These are phyloP conservation scores for Plasmodium ovale DNA, from an alignment of 169 alveolate species.

Conservation along the genomic window DNA sequence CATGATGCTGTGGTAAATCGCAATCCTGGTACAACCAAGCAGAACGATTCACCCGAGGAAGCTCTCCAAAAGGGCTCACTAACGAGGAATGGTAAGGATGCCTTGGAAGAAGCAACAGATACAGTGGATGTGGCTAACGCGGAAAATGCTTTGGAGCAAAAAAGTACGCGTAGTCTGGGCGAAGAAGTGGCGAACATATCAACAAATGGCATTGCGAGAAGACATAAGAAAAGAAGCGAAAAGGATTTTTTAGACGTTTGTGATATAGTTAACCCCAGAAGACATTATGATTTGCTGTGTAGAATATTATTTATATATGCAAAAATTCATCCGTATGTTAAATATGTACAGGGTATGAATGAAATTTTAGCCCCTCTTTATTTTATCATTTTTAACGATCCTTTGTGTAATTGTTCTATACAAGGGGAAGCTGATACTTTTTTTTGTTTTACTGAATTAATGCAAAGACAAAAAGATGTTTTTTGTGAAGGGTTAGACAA, in stretches of 20 bases:
- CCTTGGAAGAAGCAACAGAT: too few relatives aligned
- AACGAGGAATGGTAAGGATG: too few relatives aligned
- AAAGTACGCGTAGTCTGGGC: not conserved
- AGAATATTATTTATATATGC: constrained; percentile 88
- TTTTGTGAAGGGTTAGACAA: constrained; percentile 80
- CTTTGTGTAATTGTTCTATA: constrained; percentile 76
- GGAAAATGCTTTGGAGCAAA: not conserved
- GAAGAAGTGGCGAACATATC: not conserved
- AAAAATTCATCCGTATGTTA: constrained; percentile 85
- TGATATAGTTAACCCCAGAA: constrained; percentile 68
- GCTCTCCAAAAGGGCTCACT: too few relatives aligned
- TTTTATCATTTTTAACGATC: constrained; percentile 81
- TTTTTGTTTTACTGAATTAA: constrained; percentile 88
- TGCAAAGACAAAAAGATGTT: constrained; percentile 89
- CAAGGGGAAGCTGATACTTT: constrained; percentile 91
- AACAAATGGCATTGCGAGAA: not conserved
- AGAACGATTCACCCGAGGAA: not conserved
- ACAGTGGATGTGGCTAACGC: too few relatives aligned
- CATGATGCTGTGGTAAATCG: not conserved
- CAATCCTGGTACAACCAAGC: too few relatives aligned
- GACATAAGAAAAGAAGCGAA: not conserved
- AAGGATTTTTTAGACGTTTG: constrained; percentile 30
- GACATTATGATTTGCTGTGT: constrained; percentile 80
- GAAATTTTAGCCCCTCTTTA: constrained; percentile 89
- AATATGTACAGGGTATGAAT: constrained; percentile 93